phyloP scores from a whole-genome alignment of 495 filamentous ascomycete species.

The Penicillium pancosmium region DNA sequence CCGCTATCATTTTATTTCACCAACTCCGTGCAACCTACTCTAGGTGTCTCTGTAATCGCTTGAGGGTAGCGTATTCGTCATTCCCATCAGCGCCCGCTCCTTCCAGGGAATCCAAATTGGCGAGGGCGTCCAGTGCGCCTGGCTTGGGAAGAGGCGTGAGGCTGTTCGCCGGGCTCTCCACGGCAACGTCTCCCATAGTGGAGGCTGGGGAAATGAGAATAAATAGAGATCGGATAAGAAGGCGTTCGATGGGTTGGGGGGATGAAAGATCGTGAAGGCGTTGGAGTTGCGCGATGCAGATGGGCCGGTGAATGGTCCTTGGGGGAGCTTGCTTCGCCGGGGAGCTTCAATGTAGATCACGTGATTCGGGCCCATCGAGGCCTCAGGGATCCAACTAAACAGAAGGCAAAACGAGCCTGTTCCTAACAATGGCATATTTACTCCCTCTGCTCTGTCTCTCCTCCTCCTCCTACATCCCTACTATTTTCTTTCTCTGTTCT shows the following conservation, averaged over 20 bases:
- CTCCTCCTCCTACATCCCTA: too few relatives aligned
- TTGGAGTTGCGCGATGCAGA: slow-evolving; percentile 20
- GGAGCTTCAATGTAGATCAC: slow-evolving; percentile 24
- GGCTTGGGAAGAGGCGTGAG: slow-evolving; percentile 76
- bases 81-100: slow-evolving; percentile 76
- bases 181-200: slow-evolving; percentile 80
- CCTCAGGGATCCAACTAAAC: slow-evolving; percentile 6
- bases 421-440: too few relatives aligned
- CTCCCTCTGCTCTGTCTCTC: too few relatives aligned
- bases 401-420: too few relatives aligned
- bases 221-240: neutral
- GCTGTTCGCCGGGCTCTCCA: slow-evolving; percentile 76
- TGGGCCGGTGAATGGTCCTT: slow-evolving; percentile 17
- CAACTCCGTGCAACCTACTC: slow-evolving; percentile 60
- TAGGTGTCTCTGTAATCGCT: slow-evolving; percentile 92
- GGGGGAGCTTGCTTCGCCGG: slow-evolving; percentile 20
- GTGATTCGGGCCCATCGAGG: slow-evolving; percentile 11
- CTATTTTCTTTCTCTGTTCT: too few relatives aligned
- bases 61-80: slow-evolving; percentile 93
- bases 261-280: slow-evolving; percentile 10
- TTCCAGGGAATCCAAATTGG: slow-evolving; percentile 87
- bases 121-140: slow-evolving; percentile 75
- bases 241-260: slow-evolving; percentile 1
- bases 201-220: slow-evolving; percentile 3
- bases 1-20: neutral